Conservation (phyloP, 768 basidiomycete species). For the Kwoniella newhampshirensis region DNA sequence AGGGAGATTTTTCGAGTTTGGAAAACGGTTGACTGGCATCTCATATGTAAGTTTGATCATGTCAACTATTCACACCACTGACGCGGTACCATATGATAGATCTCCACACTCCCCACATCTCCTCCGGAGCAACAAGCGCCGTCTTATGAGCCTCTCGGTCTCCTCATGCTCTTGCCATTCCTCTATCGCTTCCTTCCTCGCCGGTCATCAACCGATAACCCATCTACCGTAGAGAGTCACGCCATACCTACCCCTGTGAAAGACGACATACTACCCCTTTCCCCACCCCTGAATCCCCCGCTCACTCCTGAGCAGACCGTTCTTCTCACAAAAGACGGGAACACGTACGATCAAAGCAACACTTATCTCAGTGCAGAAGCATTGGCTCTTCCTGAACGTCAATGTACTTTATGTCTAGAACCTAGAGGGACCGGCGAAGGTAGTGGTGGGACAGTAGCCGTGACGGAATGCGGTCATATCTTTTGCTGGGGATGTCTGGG, state of each 20-base stretch:
- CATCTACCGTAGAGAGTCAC: background rate
- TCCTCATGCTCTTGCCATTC: constrained; percentile 41
- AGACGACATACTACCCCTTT: constrained; percentile 11
- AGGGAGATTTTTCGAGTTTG: constrained; percentile 49
- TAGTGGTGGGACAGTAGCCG: constrained; percentile 47
- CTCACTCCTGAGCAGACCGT: constrained; percentile 31
- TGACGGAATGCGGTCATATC: constrained; percentile 54
- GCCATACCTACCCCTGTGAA: background rate
- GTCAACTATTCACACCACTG: background rate
- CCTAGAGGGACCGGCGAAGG: constrained; percentile 47
- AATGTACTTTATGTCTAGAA: constrained; percentile 51
- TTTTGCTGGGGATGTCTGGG: constrained; percentile 55
- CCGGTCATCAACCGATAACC: background rate
- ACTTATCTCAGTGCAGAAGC: constrained; percentile 41
- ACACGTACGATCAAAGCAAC: constrained; percentile 26
- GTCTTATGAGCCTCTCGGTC: constrained; percentile 47
- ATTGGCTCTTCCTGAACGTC: constrained; percentile 31
- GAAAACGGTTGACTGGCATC: constrained; percentile 45
- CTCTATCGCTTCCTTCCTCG: constrained; percentile 20
- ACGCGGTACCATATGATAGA: constrained; percentile 22
- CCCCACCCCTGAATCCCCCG: constrained; percentile 21
- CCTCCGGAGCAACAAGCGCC: constrained; percentile 25
- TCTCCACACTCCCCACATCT: constrained; percentile 44
- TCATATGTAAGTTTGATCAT: constrained; percentile 50
- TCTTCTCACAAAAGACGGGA: constrained; percentile 9